Base-by-base conservation (phyloP, 202 grass and related monocot species). In the Sporobolus alterniflorus region DNA sequence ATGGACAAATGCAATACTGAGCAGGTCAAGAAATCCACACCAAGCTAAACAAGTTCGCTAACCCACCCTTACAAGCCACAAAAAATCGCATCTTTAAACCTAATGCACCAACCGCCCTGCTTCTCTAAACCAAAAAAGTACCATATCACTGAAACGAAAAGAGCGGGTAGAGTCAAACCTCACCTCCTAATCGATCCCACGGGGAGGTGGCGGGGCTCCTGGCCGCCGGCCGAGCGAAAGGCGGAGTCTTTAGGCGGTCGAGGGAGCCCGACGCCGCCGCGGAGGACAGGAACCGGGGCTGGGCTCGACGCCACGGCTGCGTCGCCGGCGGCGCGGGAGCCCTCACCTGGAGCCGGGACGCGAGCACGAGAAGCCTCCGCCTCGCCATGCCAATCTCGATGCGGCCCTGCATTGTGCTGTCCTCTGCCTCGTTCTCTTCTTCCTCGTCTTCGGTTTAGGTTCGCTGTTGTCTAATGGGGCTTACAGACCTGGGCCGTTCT, bases 181-280 rank as follows among this genome's bases (percentile, higher is more conserved):
- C 67, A 90, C 88, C 88, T 86, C 88, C 74, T 67, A 90, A 26
- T 30, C 61, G 79, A 74, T 73, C 68, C 88, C 83, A 83, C 17
- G 62, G 83, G 36, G 69, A 83, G 32, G 43, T n/a, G 0, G 83
- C 46, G 6, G 51, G 40, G 25, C 24, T 78, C 83, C 67, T 64
- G 73, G 83, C 50, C 13, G 24, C 29, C 40, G 41, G 25, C 30
- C 83, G 73, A 8, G 78, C 79, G 67, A 90, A 48, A 34, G 88
- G 74, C 50, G 78, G 83, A 31, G 83, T 54, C 50, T 34, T 78
- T n/a, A 86, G 67, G 60, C 51, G 88, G 60, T 63, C 68, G 12
- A 86, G 74, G 3, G 73, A 5, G 3, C 78, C 51, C 2, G 60
- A 2, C 57, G 73, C 14, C 30, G 57, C 24, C 32, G 48, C 39